phyloP scores from a whole-genome alignment of 1,139 yeast species.

The Yamadazyma pseudoaaseri region DNA sequence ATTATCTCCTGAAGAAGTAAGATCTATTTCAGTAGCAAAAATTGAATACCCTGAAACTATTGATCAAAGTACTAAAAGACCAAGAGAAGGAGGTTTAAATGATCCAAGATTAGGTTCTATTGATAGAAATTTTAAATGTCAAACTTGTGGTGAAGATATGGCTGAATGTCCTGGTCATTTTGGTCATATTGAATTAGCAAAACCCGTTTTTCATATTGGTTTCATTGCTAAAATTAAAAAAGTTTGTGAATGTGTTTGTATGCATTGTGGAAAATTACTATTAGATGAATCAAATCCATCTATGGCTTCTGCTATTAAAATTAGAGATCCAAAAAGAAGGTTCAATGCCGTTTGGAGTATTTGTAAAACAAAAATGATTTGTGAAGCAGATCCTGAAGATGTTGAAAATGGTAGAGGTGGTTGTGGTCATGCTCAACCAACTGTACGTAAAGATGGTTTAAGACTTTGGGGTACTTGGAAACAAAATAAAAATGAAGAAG shows the following conservation, averaged over 20 bases:
- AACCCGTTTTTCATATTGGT: constrained; percentile 97
- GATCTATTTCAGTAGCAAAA: constrained; percentile 96
- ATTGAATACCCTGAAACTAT: constrained; percentile 98
- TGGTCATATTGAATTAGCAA: constrained; percentile 97
- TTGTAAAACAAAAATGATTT: constrained; percentile 89
- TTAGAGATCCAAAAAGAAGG: constrained; percentile 92
- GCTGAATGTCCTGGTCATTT: constrained; percentile 99
- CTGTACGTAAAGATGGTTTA: constrained; percentile 92
- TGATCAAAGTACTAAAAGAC: constrained; percentile 95
- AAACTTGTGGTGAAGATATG: constrained; percentile 99
- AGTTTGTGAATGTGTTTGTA: constrained; percentile 94
- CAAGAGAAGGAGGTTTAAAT: constrained; percentile 94
- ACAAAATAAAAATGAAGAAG: constrained; percentile 74
- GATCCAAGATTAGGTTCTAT: constrained; percentile 97
- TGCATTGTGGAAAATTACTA: constrained; percentile 95
- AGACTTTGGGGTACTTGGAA: constrained; percentile 98
- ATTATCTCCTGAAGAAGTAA: constrained; percentile 94
- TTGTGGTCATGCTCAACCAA: constrained; percentile 97
- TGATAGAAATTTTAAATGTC: constrained; percentile 96
- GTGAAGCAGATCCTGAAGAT: constrained; percentile 81
- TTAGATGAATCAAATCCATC: constrained; percentile 84
- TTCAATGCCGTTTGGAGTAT: constrained; percentile 95
- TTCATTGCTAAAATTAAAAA: constrained; percentile 92
- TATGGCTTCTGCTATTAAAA: constrained; percentile 85
- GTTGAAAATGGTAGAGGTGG: constrained; percentile 77